Conservation (phyloP, 2,329 filamentous ascomycete genomes). For the Curvularia sp. region DNA sequence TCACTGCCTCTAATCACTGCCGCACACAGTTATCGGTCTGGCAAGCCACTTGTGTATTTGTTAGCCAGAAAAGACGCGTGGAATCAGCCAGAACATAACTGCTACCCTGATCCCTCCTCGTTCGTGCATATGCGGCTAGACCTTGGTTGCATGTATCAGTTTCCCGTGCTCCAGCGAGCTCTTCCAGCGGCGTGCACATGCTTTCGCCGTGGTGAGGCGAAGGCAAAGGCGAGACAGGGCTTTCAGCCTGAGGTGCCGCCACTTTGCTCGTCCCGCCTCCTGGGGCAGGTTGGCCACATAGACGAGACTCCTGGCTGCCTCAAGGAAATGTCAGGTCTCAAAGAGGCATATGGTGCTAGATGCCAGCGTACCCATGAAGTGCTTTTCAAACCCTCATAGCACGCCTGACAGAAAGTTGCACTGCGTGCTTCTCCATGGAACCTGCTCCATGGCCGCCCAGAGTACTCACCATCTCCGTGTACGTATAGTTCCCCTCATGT, state of each 20-base stretch:
- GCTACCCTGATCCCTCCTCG: slow-evolving; percentile 37
- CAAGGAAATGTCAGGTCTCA: background rate
- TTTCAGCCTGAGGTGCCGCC: slow-evolving; percentile 31
- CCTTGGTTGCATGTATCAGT: slow-evolving; percentile 43
- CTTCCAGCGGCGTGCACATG: slow-evolving; percentile 13
- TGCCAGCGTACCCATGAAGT: background rate
- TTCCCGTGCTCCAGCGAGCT: slow-evolving; percentile 40
- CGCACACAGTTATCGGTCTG: slow-evolving; percentile 21
- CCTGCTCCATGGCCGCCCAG: slow-evolving; percentile 7
- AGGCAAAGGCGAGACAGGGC: slow-evolving; percentile 12
- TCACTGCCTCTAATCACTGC: slow-evolving; percentile 16
- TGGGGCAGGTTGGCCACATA: slow-evolving; percentile 6
- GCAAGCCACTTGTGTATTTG: slow-evolving; percentile 25
- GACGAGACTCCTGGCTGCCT: slow-evolving; percentile 6
- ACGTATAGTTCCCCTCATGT: slow-evolving; percentile 22
- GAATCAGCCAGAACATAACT: slow-evolving; percentile 28
- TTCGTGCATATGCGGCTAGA: slow-evolving; percentile 50
- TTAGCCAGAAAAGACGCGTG: slow-evolving; percentile 28
- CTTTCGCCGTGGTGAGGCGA: slow-evolving; percentile 13
- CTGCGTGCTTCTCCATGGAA: background rate
- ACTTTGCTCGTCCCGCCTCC: slow-evolving; percentile 15
- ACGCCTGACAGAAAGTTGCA: background rate
- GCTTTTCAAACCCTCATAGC: background rate
- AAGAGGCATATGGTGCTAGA: background rate
- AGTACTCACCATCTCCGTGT: slow-evolving; percentile 21